A percentile compares a stretch with the other conserved stretches of the same genome.
Evolutionary conservation across 1,284 basidiomycete genomes (phyloP).

Genomic region (Ceratobasidium sp.): DNA sequence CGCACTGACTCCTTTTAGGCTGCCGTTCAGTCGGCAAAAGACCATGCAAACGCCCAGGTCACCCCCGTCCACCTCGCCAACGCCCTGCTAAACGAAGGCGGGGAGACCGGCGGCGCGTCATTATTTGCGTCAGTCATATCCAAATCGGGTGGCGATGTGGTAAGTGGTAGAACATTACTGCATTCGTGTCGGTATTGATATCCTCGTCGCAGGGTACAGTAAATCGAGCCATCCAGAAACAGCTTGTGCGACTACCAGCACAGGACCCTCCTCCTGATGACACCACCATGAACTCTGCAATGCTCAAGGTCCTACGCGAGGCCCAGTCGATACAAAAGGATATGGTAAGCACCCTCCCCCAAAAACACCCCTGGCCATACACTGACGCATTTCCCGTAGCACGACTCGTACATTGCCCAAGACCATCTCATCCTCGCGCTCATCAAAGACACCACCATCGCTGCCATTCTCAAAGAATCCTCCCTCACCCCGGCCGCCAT

Average conservation of each 20-base stretch:
- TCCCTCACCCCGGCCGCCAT: constrained; percentile 74
- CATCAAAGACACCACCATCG: constrained; percentile 66
- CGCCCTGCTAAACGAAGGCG: constrained; percentile 71
- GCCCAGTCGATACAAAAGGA: constrained; percentile 83
- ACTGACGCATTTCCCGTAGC: constrained; percentile 45
- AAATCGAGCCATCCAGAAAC: constrained; percentile 69
- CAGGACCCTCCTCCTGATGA: constrained; percentile 88
- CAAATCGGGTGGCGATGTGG: constrained; percentile 78
- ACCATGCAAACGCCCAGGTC: constrained; percentile 81
- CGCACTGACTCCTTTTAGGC: constrained; percentile 48
- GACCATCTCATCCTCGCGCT: constrained; percentile 77
- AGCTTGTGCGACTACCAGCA: constrained; percentile 77
- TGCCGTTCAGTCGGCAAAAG: constrained; percentile 80
- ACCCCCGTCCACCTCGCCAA: constrained; percentile 79
- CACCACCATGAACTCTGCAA: constrained; percentile 65
- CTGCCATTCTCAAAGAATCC: constrained; percentile 73
- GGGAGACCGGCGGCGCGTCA: constrained; percentile 55
- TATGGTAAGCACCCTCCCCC: constrained; percentile 56
- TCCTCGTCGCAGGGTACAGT: constrained; percentile 57
- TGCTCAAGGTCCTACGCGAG: constrained; percentile 75
- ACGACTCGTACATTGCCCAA: constrained; percentile 61
- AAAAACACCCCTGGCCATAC: background rate
- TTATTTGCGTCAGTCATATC: constrained; percentile 77
- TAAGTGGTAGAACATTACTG: constrained; percentile 52
- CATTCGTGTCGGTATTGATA: background rate